Percentiles rank a stretch among this genome's conserved stretches.
phyloP scores from a whole-genome alignment of 2,329 filamentous ascomycete genomes.

The Penicillium sp. region DNA sequence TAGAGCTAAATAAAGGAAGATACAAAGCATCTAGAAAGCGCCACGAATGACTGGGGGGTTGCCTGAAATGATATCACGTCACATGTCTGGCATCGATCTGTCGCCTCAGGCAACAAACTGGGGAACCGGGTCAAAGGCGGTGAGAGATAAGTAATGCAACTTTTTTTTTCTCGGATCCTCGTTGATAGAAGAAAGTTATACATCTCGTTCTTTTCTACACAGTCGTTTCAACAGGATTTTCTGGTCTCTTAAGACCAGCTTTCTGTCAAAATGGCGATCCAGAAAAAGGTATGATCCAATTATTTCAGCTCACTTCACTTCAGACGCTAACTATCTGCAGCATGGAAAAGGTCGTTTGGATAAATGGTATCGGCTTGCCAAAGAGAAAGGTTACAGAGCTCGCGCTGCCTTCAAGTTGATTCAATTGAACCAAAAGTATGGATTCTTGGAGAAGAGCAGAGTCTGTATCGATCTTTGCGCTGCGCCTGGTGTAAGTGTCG shows the following conservation, averaged over 20 bases:
- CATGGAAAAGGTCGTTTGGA: constrained; percentile 97
- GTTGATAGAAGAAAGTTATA: constrained; percentile 17
- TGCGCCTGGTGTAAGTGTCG: constrained; percentile 71
- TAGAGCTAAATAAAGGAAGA: constrained; percentile 7
- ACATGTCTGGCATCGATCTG: constrained; percentile 31
- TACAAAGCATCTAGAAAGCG: constrained; percentile 15
- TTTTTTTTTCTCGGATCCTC: constrained; percentile 23
- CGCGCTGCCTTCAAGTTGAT: constrained; percentile 97
- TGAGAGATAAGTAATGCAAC: constrained; percentile 28
- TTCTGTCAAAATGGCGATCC: constrained; percentile 70
- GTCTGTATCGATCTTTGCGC: constrained; percentile 96
- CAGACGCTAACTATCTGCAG: constrained; percentile 41
- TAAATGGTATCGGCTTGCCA: constrained; percentile 98
- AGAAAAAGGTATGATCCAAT: constrained; percentile 68
- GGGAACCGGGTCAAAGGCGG: constrained; percentile 15
- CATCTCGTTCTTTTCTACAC: constrained; percentile 13
- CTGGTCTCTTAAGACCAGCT: constrained; percentile 28
- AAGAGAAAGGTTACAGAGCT: constrained; percentile 95
- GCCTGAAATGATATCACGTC: constrained; percentile 33
- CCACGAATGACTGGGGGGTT: constrained; percentile 18
- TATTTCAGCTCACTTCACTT: background rate
- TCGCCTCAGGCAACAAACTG: constrained; percentile 27
- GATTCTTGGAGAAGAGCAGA: constrained; percentile 94
- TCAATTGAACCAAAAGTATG: constrained; percentile 98
- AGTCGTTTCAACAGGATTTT: constrained; percentile 17